phyloP scores from a whole-genome alignment of 192 early-diverging fungal genomes.

The Rhizophagus sp. region DNA sequence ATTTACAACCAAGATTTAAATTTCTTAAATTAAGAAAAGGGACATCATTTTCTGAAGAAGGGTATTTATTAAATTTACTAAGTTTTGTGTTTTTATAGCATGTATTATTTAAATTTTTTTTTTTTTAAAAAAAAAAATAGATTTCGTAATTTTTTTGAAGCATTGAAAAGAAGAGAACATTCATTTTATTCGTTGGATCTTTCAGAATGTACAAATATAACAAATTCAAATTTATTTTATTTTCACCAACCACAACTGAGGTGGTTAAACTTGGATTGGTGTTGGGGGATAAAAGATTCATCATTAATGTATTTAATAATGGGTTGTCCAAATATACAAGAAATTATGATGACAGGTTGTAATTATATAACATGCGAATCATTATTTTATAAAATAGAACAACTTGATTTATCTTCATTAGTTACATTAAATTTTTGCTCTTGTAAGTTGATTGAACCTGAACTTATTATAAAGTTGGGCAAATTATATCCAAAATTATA shows the following conservation, averaged over 20 bases:
- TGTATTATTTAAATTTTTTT: background rate
- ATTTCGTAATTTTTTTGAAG: slow-evolving; percentile 1
- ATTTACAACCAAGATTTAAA: background rate
- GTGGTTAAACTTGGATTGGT: slow-evolving; percentile 20
- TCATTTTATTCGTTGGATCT: slow-evolving; percentile 15
- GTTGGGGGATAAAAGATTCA: slow-evolving; percentile 13
- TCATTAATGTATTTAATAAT: background rate
- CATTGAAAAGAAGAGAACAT: background rate
- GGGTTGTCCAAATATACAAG: background rate
- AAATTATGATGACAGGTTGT: slow-evolving; percentile 16
- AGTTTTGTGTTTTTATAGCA: background rate
- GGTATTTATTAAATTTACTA: background rate
- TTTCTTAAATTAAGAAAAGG: slow-evolving; percentile 17
- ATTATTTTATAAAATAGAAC: background rate
- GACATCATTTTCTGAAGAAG: background rate
- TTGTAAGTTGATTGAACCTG: slow-evolving; percentile 14
- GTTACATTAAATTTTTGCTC: background rate
- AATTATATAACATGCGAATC: slow-evolving; percentile 21
- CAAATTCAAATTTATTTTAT: background rate
- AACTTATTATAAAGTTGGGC: background rate
- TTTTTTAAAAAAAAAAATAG: background rate
- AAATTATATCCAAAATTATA: background rate
- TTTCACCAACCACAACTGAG: background rate
- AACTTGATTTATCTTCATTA: background rate
- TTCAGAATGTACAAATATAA: slow-evolving; percentile 18